Percentiles rank a stretch among this genome's conserved stretches.
Evolutionary conservation across 2,329 filamentous ascomycete genomes (phyloP).

Genomic region (Fusarium lyarnte): DNA sequence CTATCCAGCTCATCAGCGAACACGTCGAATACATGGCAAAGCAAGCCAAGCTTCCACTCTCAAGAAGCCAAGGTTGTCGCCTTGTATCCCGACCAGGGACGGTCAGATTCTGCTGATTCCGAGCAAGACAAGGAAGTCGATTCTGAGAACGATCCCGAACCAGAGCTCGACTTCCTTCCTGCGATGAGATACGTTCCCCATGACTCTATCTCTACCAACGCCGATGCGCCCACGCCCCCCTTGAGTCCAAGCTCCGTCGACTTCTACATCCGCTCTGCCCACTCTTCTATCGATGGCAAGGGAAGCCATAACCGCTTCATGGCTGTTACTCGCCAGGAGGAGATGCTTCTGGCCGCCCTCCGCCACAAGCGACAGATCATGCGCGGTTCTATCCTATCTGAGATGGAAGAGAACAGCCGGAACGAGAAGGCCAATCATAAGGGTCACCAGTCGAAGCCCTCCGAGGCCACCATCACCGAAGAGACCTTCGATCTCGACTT

Average conservation of each 20-base stretch:
- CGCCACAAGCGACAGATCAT: constrained; percentile 66
- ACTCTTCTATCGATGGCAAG: constrained; percentile 49
- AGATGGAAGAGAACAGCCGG: constrained; percentile 50
- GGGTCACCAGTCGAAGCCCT: constrained; percentile 43
- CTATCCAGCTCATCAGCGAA: constrained; percentile 53
- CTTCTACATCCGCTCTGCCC: constrained; percentile 55
- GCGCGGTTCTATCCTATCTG: constrained; percentile 58
- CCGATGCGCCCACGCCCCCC: constrained; percentile 59
- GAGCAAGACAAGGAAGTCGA: constrained; percentile 25
- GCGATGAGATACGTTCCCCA: constrained; percentile 29
- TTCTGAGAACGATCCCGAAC: constrained; percentile 25
- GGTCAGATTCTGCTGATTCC: constrained; percentile 36
- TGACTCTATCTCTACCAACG: constrained; percentile 41
- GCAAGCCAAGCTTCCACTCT: constrained; percentile 44
- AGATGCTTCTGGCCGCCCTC: constrained; percentile 66
- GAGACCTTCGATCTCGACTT: constrained; percentile 48
- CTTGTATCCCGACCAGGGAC: constrained; percentile 47
- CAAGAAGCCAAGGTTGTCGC: constrained; percentile 55
- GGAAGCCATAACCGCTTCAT: constrained; percentile 57
- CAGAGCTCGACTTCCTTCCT: constrained; percentile 25
- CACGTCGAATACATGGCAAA: constrained; percentile 48
- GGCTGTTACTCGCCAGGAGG: constrained; percentile 67
- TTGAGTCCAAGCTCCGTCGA: constrained; percentile 63
- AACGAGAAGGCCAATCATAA: constrained; percentile 21
- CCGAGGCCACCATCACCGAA: constrained; percentile 46